Conservation (phyloP, 257 asterid genomes). For the Linderniella brevidens region DNA sequence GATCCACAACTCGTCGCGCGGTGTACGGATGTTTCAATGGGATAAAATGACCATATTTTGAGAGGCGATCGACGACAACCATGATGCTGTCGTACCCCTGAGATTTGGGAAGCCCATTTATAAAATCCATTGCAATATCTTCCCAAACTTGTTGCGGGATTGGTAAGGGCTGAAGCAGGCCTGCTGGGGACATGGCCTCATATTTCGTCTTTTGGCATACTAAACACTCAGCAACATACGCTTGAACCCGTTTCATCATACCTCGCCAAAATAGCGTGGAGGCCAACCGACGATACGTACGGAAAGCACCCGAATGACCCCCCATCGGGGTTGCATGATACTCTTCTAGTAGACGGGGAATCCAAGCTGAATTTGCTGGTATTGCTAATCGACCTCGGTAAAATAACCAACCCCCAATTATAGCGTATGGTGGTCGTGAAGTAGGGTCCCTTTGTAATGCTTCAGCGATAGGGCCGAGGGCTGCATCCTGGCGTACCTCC, state of each 20-base stretch:
- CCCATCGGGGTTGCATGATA: too few species aligned
- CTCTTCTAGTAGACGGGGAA: background rate
- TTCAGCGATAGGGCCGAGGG: background rate
- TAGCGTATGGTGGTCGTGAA: background rate
- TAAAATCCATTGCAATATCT: constrained; percentile 6
- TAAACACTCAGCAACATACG: background rate
- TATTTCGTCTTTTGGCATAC: background rate
- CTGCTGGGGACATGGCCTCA: background rate
- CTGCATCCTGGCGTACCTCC: too few species aligned
- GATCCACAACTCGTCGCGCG: background rate
- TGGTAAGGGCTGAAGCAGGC: constrained; percentile 4
- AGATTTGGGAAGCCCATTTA: constrained; percentile 1
- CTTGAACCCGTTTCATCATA: too few species aligned
- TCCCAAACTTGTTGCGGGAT: constrained; percentile 3
- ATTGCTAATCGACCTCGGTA: background rate
- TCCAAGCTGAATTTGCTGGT: background rate
- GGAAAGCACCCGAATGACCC: too few species aligned
- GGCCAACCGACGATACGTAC: too few species aligned
- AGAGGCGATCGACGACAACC: constrained; percentile 3
- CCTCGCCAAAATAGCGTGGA: too few species aligned
- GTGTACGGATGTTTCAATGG: background rate
- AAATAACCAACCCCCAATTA: background rate
- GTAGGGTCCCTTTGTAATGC: background rate
- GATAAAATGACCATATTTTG: background rate
- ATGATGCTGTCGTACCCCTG: background rate